Conservation (phyloP, 1,139 yeast species). For the Candida labiduridarum region DNA sequence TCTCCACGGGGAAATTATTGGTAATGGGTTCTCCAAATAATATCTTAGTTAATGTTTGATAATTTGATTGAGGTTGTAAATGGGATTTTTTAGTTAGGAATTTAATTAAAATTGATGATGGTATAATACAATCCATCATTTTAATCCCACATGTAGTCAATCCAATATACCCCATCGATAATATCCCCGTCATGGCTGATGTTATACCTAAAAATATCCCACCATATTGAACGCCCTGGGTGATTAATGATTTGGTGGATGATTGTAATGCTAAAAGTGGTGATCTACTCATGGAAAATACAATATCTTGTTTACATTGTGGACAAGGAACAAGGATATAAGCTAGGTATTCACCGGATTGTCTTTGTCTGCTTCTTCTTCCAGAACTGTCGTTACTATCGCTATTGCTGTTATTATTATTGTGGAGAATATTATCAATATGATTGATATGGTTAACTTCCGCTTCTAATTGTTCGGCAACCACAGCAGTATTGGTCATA, state of each 20-base stretch:
- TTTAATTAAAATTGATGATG: conserved; percentile 35
- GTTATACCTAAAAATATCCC: conserved; percentile 40
- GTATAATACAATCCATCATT: conserved; percentile 41
- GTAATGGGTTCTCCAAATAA: conserved; percentile 20
- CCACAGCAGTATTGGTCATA: conserved; percentile 4
- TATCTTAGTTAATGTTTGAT: conserved; percentile 21
- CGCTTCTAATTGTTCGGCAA: conserved; percentile 4
- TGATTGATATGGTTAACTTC: background rate
- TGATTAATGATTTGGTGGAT: conserved; percentile 23
- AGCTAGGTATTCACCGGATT: conserved; percentile 14
- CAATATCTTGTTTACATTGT: conserved; percentile 44
- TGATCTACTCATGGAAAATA: conserved; percentile 37
- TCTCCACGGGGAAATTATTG: conserved; percentile 25
- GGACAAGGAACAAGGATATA: conserved; percentile 42
- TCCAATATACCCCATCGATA: conserved; percentile 46
- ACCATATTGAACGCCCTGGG: conserved; percentile 32
- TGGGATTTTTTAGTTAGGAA: conserved; percentile 25
- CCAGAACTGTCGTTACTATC: background rate
- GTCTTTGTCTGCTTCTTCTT: background rate
- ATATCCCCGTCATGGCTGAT: conserved; percentile 45
- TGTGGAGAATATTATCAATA: no score
- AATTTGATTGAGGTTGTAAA: conserved; percentile 11
- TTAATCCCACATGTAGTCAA: conserved; percentile 44
- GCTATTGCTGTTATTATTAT: no score
- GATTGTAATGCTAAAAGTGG: conserved; percentile 26